Evolutionary conservation across 2,329 filamentous ascomycete species (phyloP).

Genomic region (Aspergillus hiratsukae): DNA sequence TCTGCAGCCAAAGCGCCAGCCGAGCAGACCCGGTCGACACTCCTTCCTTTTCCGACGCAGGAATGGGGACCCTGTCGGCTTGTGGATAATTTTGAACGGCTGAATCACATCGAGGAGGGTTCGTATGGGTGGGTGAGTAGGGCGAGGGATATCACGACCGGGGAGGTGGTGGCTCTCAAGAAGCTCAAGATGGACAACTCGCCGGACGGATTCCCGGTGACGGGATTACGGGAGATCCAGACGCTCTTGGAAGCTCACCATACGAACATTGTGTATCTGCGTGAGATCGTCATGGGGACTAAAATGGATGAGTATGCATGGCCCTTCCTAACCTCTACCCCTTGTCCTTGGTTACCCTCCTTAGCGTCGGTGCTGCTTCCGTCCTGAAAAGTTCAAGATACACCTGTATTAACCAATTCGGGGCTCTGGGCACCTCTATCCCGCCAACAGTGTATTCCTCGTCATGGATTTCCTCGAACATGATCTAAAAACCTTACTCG

Average conservation of each 20-base stretch:
- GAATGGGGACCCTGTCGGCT: conserved; percentile 69
- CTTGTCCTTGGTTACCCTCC: not conserved
- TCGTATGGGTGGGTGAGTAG: conserved; percentile 93
- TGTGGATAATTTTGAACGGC: conserved; percentile 81
- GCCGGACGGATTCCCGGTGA: conserved; percentile 83
- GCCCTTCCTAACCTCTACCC: not conserved
- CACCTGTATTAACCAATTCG: conserved; percentile 31
- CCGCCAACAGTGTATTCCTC: conserved; percentile 67
- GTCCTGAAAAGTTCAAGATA: conserved; percentile 36
- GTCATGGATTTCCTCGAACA: conserved; percentile 98
- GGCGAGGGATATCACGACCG: conserved; percentile 68
- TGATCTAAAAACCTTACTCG: conserved; percentile 87
- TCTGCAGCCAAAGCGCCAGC: conserved; percentile 19
- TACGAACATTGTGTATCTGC: conserved; percentile 73
- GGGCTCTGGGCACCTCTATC: conserved; percentile 4
- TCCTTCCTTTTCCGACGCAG: conserved; percentile 67
- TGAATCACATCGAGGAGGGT: conserved; percentile 97
- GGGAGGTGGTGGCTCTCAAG: conserved; percentile 84
- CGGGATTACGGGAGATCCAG: conserved; percentile 88
- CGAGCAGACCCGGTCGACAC: conserved; percentile 44
- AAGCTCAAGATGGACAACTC: conserved; percentile 81
- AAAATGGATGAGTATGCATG: conserved; percentile 52
- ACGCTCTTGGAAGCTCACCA: conserved; percentile 78
- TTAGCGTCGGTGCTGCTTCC: not conserved
- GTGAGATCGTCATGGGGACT: conserved; percentile 78